Conservation (phyloP, 2,329 filamentous ascomycete species). For the Trichoderma gracile region DNA sequence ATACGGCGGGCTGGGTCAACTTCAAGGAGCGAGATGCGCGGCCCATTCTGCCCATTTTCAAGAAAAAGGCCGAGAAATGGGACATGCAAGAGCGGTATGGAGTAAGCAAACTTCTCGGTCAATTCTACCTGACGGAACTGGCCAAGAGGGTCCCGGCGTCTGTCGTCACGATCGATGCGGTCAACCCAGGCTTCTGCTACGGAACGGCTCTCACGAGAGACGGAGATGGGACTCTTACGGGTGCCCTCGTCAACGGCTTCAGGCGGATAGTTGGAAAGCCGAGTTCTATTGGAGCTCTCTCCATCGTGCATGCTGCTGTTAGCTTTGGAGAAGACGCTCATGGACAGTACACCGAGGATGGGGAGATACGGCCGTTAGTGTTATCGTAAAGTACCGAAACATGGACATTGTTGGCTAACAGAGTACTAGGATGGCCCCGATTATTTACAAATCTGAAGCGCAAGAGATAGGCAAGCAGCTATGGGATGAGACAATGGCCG, state of each 20-base stretch:
- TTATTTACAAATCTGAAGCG: slow-evolving; percentile 8
- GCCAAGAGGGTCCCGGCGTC: slow-evolving; percentile 1
- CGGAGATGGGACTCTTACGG: slow-evolving; percentile 3
- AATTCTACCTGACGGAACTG: neutral
- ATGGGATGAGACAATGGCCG: slow-evolving; percentile 15
- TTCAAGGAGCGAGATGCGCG: slow-evolving; percentile 4
- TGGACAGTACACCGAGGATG: neutral
- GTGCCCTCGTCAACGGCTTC: neutral
- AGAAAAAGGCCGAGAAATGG: neutral
- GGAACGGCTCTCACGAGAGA: neutral
- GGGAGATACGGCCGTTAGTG: slow-evolving; percentile 10
- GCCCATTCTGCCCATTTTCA: neutral
- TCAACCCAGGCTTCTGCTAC: slow-evolving; percentile 17
- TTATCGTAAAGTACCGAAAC: too few species aligned
- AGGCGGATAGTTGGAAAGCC: slow-evolving; percentile 1
- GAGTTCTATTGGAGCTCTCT: neutral
- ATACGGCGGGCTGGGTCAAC: neutral
- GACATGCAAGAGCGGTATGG: slow-evolving; percentile 11
- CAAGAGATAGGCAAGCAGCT: neutral
- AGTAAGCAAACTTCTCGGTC: slow-evolving; percentile 11
- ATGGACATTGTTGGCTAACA: neutral
- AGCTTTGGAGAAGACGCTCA: slow-evolving; percentile 1
- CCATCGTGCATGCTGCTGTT: neutral
- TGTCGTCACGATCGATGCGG: neutral
- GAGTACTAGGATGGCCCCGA: neutral